These are phyloP conservation scores for Brassica rapa DNA, from an alignment of 345 rosid species.

Conservation along the genomic window DNA sequence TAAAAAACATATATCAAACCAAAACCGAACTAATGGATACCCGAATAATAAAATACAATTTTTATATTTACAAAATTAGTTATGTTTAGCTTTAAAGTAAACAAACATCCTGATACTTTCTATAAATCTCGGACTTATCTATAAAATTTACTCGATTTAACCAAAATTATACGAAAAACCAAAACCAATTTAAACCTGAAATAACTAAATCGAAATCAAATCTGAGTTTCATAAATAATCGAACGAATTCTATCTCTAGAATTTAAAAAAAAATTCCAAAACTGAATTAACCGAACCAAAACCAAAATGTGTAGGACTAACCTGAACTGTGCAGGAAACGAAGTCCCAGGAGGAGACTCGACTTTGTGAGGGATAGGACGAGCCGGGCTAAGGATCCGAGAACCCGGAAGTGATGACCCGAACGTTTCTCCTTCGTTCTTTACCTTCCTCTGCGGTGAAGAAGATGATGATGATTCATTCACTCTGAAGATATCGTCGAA, in stretches of 20 bases:
- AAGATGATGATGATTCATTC: constrained; percentile 46
- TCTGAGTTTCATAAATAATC: no score
- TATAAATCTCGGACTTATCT: no score
- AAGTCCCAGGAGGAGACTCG: constrained; percentile 49
- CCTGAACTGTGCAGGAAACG: constrained; percentile 74
- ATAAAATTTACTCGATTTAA: no score
- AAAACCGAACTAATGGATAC: neutral
- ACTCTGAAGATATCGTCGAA: constrained; percentile 73
- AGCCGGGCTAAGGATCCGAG: constrained; percentile 62
- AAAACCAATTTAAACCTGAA: no score
- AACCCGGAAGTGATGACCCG: constrained; percentile 51
- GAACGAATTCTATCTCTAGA: no score
- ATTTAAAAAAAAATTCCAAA: neutral
- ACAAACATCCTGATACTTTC: no score
- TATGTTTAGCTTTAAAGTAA: no score
- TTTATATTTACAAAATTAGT: no score
- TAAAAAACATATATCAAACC: neutral
- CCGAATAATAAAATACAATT: neutral
- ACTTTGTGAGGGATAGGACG: constrained; percentile 52
- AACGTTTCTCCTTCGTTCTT: constrained; percentile 46
- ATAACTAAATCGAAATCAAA: no score
- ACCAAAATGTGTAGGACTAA: constrained; percentile 10
- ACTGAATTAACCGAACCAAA: neutral
- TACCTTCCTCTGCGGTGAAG: constrained; percentile 47
- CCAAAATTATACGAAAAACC: no score